These are phyloP conservation scores for Geotrichum phurueaensis DNA, from an alignment of 1,139 yeast species.

Conservation along the genomic window DNA sequence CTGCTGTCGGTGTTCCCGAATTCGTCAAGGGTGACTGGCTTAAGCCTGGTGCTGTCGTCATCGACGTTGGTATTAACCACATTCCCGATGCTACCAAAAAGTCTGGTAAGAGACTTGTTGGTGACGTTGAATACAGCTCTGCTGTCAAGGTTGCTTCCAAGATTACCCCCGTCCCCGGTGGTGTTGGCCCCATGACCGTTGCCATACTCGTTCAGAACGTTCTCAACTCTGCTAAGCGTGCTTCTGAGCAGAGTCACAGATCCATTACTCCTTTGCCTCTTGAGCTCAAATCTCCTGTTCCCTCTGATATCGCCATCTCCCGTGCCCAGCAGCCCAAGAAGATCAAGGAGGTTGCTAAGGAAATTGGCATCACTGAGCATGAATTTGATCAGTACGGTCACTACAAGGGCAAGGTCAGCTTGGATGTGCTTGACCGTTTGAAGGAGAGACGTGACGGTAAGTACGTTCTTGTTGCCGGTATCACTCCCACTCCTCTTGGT, in stretches of 20 bases:
- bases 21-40: slow-evolving; percentile 89
- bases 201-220: slow-evolving; percentile 91
- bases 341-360: slow-evolving; percentile 71
- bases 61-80: slow-evolving; percentile 94
- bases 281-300: slow-evolving; percentile 74
- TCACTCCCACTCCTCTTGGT: slow-evolving; percentile 96
- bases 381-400: slow-evolving; percentile 90
- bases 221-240: slow-evolving; percentile 64
- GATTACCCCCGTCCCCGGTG: slow-evolving; percentile 99
- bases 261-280: slow-evolving; percentile 54
- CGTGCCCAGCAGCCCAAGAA: slow-evolving; percentile 83
- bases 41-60: slow-evolving; percentile 75
- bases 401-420: slow-evolving; percentile 82
- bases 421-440: slow-evolving; percentile 69
- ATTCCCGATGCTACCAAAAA: slow-evolving; percentile 69
- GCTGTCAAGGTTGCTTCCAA: slow-evolving; percentile 62
- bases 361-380: slow-evolving; percentile 70
- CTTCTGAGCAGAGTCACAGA: slow-evolving; percentile 29
- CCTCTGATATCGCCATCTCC: slow-evolving; percentile 88
- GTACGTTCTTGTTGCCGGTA: slow-evolving; percentile 90
- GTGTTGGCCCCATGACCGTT: slow-evolving; percentile 99
- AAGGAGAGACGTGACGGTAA: slow-evolving; percentile 66
- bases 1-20: slow-evolving; percentile 82
- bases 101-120: slow-evolving; percentile 81
- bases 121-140: slow-evolving; percentile 80